These are phyloP conservation scores for Yarrowia keelungensis DNA, from an alignment of 805 yeast genomes.

Conservation along the genomic window DNA sequence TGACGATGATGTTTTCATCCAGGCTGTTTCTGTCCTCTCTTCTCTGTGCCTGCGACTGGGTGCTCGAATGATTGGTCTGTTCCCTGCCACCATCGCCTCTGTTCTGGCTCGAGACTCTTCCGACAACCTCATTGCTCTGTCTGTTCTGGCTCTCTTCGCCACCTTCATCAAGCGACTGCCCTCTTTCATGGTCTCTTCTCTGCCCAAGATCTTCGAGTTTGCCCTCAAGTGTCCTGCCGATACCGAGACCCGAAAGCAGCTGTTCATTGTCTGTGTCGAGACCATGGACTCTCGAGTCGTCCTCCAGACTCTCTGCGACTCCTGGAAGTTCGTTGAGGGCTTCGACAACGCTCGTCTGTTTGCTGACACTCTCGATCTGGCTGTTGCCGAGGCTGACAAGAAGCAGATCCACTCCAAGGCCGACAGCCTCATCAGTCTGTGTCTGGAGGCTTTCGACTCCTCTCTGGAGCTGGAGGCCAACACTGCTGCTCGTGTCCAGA, in stretches of 20 bases:
- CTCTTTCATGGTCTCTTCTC: conserved; percentile 74
- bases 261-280: conserved; percentile 64
- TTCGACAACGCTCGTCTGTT: conserved; percentile 63
- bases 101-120: conserved; percentile 50
- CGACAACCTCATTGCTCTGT: conserved; percentile 61
- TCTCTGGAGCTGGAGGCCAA: conserved; percentile 70
- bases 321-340: conserved; percentile 61
- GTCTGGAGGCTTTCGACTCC: conserved; percentile 71
- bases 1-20: conserved; percentile 68
- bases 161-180: conserved; percentile 84
- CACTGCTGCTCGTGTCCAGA: conserved; percentile 80
- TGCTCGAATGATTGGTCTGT: conserved; percentile 81
- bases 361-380: conserved; percentile 68
- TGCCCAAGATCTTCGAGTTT: conserved; percentile 66
- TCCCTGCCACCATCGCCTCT: conserved; percentile 78
- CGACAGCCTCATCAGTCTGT: conserved; percentile 68
- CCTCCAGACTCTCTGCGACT: conserved; percentile 63
- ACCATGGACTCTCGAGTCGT: conserved; percentile 72
- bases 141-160: conserved; percentile 74
- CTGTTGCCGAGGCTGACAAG: conserved; percentile 72
- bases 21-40: conserved; percentile 76
- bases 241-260: conserved; percentile 57
- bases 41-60: conserved; percentile 77
- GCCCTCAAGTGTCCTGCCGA: conserved; percentile 58
- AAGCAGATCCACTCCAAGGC: conserved; percentile 77